phyloP scores from a whole-genome alignment of 1,139 yeast species.

The Zygosaccharomyces sapae region DNA sequence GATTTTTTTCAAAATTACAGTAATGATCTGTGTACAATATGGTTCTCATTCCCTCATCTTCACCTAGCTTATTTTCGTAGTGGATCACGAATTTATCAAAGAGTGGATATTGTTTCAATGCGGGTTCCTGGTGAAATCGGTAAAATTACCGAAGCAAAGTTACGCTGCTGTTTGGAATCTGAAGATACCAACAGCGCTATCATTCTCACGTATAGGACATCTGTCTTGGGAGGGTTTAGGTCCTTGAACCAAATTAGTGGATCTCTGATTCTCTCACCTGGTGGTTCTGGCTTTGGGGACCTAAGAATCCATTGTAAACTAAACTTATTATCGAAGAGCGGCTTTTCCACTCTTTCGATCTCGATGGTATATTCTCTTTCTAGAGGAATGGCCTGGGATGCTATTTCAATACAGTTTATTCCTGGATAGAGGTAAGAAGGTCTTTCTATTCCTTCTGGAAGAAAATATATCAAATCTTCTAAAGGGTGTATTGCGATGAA shows the following conservation, averaged over 20 bases:
- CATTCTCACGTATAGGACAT: slow-evolving; percentile 16
- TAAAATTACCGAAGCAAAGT: slow-evolving; percentile 20
- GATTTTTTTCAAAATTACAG: slow-evolving; percentile 15
- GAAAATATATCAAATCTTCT: slow-evolving; percentile 6
- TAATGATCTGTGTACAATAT: slow-evolving; percentile 22
- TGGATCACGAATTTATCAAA: slow-evolving; percentile 23
- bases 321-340: slow-evolving; percentile 7
- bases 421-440: slow-evolving; percentile 9
- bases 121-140: slow-evolving; percentile 23
- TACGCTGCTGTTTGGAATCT: slow-evolving; percentile 15
- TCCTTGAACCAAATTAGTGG: slow-evolving; percentile 17
- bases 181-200: slow-evolving; percentile 22
- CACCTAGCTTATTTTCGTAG: slow-evolving; percentile 15
- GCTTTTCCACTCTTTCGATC: slow-evolving; percentile 7
- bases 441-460: slow-evolving; percentile 8
- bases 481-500: slow-evolving; percentile 3
- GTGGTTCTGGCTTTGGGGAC: neutral
- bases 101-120: slow-evolving; percentile 19
- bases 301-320: slow-evolving; percentile 10
- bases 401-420: slow-evolving; percentile 19
- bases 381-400: slow-evolving; percentile 8
- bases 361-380: slow-evolving; percentile 3
- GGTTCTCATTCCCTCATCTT: slow-evolving; percentile 19
- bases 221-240: slow-evolving; percentile 10
- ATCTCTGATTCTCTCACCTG: slow-evolving; percentile 10